Base-by-base conservation (phyloP, 495 filamentous ascomycete genomes). In the Massariosphaeria phaeospora region DNA sequence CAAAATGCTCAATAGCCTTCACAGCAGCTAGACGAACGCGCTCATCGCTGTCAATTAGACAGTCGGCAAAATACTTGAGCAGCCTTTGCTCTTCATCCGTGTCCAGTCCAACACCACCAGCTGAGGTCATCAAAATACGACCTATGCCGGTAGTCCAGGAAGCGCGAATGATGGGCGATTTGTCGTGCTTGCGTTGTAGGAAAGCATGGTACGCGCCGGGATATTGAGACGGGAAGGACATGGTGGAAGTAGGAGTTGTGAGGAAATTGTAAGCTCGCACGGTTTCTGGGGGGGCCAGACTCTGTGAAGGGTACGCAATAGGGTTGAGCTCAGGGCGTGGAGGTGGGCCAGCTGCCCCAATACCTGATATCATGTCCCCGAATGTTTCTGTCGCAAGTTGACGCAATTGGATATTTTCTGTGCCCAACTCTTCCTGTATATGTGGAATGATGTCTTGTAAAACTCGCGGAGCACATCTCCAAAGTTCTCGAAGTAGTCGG, bases 381-480 rank as follows among this genome's bases (percentile, higher is more conserved):
- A 99, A 77, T 0, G 93, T 96, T 67, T 97, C 86, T 0, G 89
- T 94, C 9, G 90, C 91, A 21, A 97, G 73, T 34, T 89, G 76
- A 27, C 93, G 85, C 17, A 99, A 70, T 52, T 91, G 82, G 2
- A 89, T 76, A 40, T 94, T 93, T 68, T 97, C 94, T 6, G 89
- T 88, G 4, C 85, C 84, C 18, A 99, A 70, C 68, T 99, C 91
- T 34, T 89, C 87, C 64, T 99, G 94, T 44, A 99, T 75, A 63
- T 95, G 90, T 4, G 90, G 91, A 24, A 99, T 84, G 17, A 97
- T 91, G 61, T 96, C 95, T 52, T 88, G 85, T 10, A 99, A 76
- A 17, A 96, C 90, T 25, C 84, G 76, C 12, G 93, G 90, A 27
- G 85, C 88, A 34, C 90, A 90, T 59, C 89, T 84, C 93, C 93